Evolutionary conservation across 1,284 basidiomycete genomes (phyloP), one percentile per base, ranked within the genome.

Genomic region (Stereum hirsutum): DNA sequence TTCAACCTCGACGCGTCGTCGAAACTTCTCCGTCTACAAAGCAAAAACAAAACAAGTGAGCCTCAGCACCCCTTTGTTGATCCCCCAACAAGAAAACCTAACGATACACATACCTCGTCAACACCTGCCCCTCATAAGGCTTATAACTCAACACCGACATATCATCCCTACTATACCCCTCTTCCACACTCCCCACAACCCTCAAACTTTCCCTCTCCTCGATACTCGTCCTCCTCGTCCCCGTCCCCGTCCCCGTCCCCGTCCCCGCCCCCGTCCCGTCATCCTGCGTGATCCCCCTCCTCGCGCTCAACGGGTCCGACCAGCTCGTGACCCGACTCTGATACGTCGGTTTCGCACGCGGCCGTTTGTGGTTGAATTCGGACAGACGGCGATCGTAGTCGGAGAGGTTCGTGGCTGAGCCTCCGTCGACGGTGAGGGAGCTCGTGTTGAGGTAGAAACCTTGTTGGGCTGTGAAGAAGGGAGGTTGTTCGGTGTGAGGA

Each of bases 21-120:
- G 51, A 80, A 82, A 51, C 80, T 83, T 39, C 78, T 65, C 32
- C 81, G 70, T 47, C 74, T 70, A 46, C n/a, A 40, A 31, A 26
- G 8, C 21, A 21, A 37, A 30, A 20, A 26, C 28, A 27, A 25
- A 11, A 31, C 24, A 25, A 30, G 15, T n/a, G n/a, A n/a, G n/a
- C n/a, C n/a, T n/a, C n/a, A n/a, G n/a, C n/a, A n/a, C n/a, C n/a
- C n/a, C n/a, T n/a, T n/a, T n/a, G n/a, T n/a, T n/a, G n/a, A n/a
- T n/a, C n/a, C n/a, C n/a, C n/a, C n/a, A n/a, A n/a, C n/a, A n/a
- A n/a, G n/a, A n/a, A n/a, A n/a, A n/a, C n/a, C n/a, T n/a, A n/a
- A n/a, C n/a, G n/a, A n/a, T n/a, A n/a, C n/a, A n/a, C n/a, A n/a
- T n/a, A n/a, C n/a, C 33, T 39, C 39, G 2, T 46, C 43, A 12